Conservation (phyloP, 768 basidiomycete genomes). For the Trametes elegans region DNA sequence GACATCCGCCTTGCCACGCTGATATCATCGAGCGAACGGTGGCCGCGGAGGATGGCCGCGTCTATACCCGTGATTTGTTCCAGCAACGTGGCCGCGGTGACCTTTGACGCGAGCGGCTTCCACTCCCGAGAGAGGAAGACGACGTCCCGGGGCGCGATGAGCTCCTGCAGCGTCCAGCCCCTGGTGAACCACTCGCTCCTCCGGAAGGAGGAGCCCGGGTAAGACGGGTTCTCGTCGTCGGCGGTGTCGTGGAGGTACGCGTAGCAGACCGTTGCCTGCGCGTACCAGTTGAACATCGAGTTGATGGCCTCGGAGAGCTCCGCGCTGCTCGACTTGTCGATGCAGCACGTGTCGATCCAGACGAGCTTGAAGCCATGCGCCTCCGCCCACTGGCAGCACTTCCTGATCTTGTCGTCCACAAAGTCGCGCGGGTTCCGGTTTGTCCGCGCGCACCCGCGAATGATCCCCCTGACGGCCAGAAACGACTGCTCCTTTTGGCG, state of each 20-base stretch:
- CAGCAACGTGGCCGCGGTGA: not conserved
- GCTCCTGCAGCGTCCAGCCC: slow-evolving; percentile 14
- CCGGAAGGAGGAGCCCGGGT: not conserved
- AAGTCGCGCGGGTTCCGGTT: not conserved
- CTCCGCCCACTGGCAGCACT: not conserved
- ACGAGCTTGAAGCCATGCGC: not conserved
- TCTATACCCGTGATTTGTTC: not conserved
- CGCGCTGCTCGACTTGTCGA: slow-evolving; percentile 12
- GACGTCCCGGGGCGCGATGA: slow-evolving; percentile 5
- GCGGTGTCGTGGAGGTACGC: not conserved
- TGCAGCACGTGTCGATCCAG: slow-evolving; percentile 12
- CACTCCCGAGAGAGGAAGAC: slow-evolving; percentile 5
- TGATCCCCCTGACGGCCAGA: not conserved
- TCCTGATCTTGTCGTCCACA: slow-evolving; percentile 1
- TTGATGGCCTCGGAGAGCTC: slow-evolving; percentile 13
- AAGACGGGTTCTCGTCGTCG: not conserved
- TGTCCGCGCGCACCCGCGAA: not conserved
- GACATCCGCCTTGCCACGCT: not conserved
- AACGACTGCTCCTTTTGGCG: not conserved
- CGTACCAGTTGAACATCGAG: slow-evolving; percentile 13
- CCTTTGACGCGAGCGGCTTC: not conserved
- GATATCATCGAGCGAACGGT: not conserved
- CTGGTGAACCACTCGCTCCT: not conserved
- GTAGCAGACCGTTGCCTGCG: not conserved
- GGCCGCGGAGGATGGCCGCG: not conserved